Evolutionary conservation across 2,329 filamentous ascomycete species (phyloP).

Genomic region (Alternaria metachromatica): DNA sequence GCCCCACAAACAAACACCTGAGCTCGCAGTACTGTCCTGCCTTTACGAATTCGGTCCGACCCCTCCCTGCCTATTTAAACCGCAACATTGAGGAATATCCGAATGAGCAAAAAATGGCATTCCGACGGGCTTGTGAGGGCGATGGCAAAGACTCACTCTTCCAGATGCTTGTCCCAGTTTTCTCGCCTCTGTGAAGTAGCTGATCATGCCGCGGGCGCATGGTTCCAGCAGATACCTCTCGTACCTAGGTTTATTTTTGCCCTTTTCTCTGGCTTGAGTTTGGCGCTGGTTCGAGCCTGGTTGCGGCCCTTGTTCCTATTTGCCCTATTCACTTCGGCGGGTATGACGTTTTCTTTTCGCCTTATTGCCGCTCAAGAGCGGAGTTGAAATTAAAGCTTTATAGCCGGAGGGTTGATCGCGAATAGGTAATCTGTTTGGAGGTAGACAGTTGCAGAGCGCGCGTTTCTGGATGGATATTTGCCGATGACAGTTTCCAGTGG

Average conservation of each 20-base stretch:
- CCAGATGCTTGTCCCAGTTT: not conserved
- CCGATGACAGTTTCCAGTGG: not conserved
- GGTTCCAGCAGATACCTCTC: slow-evolving; percentile 3
- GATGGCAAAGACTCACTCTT: not conserved
- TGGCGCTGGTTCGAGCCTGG: not conserved
- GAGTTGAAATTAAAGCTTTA: not conserved
- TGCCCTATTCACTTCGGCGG: not conserved
- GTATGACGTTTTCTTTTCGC: not conserved
- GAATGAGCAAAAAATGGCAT: not conserved
- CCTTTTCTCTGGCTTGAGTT: not conserved
- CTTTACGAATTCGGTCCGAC: too few relatives aligned
- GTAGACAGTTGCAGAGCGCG: not conserved
- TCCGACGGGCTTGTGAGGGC: not conserved
- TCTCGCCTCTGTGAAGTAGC: not conserved
- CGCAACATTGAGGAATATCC: not conserved
- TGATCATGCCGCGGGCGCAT: not conserved
- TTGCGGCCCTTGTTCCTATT: not conserved
- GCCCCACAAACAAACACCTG: not conserved
- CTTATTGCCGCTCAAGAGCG: not conserved
- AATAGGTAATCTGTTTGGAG: not conserved
- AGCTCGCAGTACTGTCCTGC: not conserved
- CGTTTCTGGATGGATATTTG: not conserved
- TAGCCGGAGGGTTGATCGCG: not conserved
- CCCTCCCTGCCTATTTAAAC: not conserved
- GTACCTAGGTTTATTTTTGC: not conserved